These are phyloP conservation scores for Pythium phragmitis DNA, from an alignment of 352 stramenopile species.

Conservation along the genomic window DNA sequence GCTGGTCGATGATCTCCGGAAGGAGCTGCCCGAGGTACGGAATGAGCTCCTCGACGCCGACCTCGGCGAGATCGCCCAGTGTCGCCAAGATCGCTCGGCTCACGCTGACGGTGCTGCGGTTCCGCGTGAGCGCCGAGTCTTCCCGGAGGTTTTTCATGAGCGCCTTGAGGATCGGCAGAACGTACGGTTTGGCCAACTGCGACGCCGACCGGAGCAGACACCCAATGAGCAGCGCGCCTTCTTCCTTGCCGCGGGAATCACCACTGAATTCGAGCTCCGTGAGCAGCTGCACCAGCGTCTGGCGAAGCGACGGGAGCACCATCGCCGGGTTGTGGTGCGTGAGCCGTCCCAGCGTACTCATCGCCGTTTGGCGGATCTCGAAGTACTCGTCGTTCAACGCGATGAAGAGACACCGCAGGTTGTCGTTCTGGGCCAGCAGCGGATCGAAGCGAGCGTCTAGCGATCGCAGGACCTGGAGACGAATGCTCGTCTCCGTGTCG, in stretches of 20 bases:
- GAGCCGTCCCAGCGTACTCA: slow-evolving; percentile 85
- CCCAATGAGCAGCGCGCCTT: slow-evolving; percentile 78
- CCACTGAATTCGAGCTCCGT: slow-evolving; percentile 85
- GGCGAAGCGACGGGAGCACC: slow-evolving; percentile 76
- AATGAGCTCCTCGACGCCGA: slow-evolving; percentile 74
- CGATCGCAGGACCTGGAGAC: slow-evolving; percentile 74
- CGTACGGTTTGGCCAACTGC: slow-evolving; percentile 80
- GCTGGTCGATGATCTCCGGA: slow-evolving; percentile 87
- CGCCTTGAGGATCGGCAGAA: slow-evolving; percentile 80
- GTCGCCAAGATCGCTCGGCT: slow-evolving; percentile 86
- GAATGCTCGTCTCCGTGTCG: slow-evolving; percentile 84
- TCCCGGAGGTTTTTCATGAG: slow-evolving; percentile 88
- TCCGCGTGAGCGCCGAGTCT: slow-evolving; percentile 73
- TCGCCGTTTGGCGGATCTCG: slow-evolving; percentile 85
- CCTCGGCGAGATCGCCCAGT: slow-evolving; percentile 75
- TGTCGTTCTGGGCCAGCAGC: slow-evolving; percentile 78
- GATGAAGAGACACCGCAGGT: slow-evolving; percentile 85
- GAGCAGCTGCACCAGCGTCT: slow-evolving; percentile 85
- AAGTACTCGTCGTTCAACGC: slow-evolving; percentile 86
- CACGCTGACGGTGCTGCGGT: slow-evolving; percentile 72
- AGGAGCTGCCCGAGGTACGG: slow-evolving; percentile 83
- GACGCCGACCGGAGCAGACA: slow-evolving; percentile 78
- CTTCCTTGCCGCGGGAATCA: slow-evolving; percentile 78
- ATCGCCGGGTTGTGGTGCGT: slow-evolving; percentile 84
- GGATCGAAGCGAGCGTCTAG: slow-evolving; percentile 82